Base-by-base conservation (phyloP, 1,139 yeast genomes). In the Saccharomyces hybrid region DNA sequence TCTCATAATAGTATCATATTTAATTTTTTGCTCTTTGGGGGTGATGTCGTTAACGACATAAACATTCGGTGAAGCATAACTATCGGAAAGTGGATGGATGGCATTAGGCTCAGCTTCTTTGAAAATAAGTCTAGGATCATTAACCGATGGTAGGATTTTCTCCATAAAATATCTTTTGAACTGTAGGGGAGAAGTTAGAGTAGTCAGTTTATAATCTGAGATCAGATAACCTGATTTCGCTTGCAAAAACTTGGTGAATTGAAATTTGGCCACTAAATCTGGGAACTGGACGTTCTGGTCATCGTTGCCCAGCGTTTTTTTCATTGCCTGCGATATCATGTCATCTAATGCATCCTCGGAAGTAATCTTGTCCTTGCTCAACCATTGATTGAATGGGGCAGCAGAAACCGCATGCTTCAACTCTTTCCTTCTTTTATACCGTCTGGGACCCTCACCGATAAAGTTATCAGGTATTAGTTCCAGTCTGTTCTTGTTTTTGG, bases 71-170 rank as follows among this genome's bases (percentile, higher is more conserved):
- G 83, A 79, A 25, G 70, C 71, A 57, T 75, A 80, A 16, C 74
- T 74, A 31, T 71, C 66, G 20, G 73, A 70, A 57, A 81, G 77
- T 61, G 88, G 73, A 69, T 85, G 81, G 53, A 89, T 80, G 47
- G 89, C 93, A 59, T 86, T 81, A 27, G 96, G 95, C 67, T 82
- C 81, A 65, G 84, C 78, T 69, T 86, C 95, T 61, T 79, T 78
- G 71, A 76, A 80, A 8, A 55, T 58, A 8, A 58, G 71, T 52
- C 67, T 70, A 13, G 74, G 71, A 38, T 80, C 79, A 13, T 38
- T 38, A 3, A 38, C 25, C 5, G 44, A 20, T 38, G 25, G 25
- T 34, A 78, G 72, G 7, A 85, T 75, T 49, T 77, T 70, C 8
- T 68, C 61, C 31, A 68, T 62, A 54, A 83, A 75, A 58, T 79